Evolutionary conservation across 2,329 filamentous ascomycete species (phyloP), one percentile per base, ranked within the genome.

Genomic region (Trichothecium sympodiale): DNA sequence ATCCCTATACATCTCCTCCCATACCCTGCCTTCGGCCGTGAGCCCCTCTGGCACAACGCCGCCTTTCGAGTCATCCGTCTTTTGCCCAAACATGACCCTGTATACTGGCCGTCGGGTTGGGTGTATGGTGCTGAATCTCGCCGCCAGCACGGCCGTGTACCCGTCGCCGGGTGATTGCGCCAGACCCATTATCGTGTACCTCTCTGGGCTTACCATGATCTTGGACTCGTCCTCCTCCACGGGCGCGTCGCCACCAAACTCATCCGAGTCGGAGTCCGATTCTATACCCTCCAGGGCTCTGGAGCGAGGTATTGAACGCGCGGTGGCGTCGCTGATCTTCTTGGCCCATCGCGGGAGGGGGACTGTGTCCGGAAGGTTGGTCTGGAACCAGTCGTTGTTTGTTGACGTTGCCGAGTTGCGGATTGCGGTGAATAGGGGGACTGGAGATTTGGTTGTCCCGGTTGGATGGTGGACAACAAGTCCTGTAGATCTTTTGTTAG

Each of bases 1-100:
- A n/a, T 55, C 55, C 14, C 69, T 71, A 44, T 77, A 76, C 65
- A 76, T 71, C 62, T 67, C 73, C 41, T 75, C 67, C 64, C 71
- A 76, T 31, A 69, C 57, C 27, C 56, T 55, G 0, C 63, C 72
- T 48, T 77, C 73, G 2, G 71, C 72, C n/a, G 67, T 69, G 15
- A 70, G 51, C 3, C 43, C 18, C 14, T 36, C 32, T 5, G n/a
- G n/a, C n/a, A n/a, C n/a, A n/a, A n/a, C n/a, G n/a, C n/a, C n/a
- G n/a, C n/a, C n/a, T n/a, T n/a, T n/a, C n/a, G n/a, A n/a, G n/a
- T n/a, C n/a, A n/a, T n/a, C n/a, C n/a, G n/a, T n/a, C n/a, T n/a
- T n/a, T n/a, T 50, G 57, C 4, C 54, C 55, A 37, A 65, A 65
- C 30, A 60, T 46, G 9, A 65, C 43, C 36, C 52, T 57, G 35